phyloP scores from a whole-genome alignment of 177 flowering plant genomes.

The Vitis hybrid region DNA sequence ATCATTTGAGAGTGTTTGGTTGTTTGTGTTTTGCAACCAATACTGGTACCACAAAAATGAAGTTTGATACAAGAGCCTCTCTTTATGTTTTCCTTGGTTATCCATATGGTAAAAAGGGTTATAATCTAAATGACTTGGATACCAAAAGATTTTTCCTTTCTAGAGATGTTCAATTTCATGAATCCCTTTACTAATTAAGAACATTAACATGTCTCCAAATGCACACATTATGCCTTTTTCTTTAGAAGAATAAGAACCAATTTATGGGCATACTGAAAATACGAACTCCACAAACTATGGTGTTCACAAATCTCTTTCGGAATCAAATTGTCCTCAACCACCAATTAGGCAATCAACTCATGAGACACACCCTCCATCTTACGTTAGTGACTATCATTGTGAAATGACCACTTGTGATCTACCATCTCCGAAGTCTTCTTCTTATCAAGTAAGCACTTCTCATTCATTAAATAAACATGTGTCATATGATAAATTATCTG shows the following conservation, averaged over 20 bases:
- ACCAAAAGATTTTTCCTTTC: not conserved
- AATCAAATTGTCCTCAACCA: not conserved
- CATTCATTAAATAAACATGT: not conserved
- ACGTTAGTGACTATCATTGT: too few relatives aligned
- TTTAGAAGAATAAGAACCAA: not conserved
- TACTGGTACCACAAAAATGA: too few relatives aligned
- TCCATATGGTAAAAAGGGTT: not conserved
- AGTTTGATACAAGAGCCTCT: too few relatives aligned
- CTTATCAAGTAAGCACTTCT: not conserved
- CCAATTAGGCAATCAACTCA: not conserved
- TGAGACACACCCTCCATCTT: not conserved
- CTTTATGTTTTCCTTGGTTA: not conserved
- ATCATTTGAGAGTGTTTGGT: too few relatives aligned
- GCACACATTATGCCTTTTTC: not conserved
- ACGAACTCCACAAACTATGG: too few relatives aligned
- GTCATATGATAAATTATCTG: not conserved
- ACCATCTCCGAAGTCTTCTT: not conserved
- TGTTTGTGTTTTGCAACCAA: too few relatives aligned
- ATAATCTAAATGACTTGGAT: not conserved
- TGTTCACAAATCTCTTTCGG: not conserved
- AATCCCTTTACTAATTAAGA: not conserved
- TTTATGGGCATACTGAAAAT: too few relatives aligned
- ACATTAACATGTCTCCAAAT: too few relatives aligned
- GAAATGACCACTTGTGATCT: not conserved
- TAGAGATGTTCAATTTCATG: slow-evolving; percentile 1